phyloP scores from a whole-genome alignment of 176 grass and related monocot genomes.

The Oryza meridionalis region DNA sequence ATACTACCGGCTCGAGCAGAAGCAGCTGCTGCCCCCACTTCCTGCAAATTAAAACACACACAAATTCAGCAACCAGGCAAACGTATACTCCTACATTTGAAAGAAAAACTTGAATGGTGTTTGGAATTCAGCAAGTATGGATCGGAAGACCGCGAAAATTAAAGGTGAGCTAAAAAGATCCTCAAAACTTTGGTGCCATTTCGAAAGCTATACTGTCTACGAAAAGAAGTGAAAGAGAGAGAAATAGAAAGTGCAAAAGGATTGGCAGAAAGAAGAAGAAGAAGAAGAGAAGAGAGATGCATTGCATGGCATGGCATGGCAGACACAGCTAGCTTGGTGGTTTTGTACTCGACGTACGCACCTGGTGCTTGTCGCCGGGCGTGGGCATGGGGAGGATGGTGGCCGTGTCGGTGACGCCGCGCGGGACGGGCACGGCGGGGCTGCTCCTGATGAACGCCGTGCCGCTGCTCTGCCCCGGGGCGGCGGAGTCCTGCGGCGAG shows the following conservation, averaged over 20 bases:
- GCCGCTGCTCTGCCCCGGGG: neutral
- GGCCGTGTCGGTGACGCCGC: constrained; percentile 77
- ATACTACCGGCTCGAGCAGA: neutral
- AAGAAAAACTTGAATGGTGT: neutral
- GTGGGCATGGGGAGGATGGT: constrained; percentile 77
- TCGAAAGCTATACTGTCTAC: neutral
- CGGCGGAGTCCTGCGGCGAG: constrained; percentile 23
- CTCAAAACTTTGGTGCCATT: neutral
- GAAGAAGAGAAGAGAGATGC: neutral
- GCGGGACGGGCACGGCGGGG: constrained; percentile 81
- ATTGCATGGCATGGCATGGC: constrained; percentile 24
- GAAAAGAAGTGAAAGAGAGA: neutral
- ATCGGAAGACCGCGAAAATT: neutral
- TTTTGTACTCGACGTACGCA: constrained; percentile 9
- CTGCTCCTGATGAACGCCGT: constrained; percentile 76
- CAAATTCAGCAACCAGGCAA: neutral
- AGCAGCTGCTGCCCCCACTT: constrained; percentile 8
- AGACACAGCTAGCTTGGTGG: no score
- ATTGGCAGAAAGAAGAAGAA: neutral
- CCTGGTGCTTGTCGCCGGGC: constrained; percentile 59
- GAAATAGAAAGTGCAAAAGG: neutral
- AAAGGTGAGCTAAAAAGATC: neutral
- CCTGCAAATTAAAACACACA: neutral
- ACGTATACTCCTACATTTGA: neutral
- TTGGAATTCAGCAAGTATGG: neutral